Evolutionary conservation across 139 green algal species (phyloP), one percentile per base, ranked within the genome.

Genomic region (Bryopsis sp.): DNA sequence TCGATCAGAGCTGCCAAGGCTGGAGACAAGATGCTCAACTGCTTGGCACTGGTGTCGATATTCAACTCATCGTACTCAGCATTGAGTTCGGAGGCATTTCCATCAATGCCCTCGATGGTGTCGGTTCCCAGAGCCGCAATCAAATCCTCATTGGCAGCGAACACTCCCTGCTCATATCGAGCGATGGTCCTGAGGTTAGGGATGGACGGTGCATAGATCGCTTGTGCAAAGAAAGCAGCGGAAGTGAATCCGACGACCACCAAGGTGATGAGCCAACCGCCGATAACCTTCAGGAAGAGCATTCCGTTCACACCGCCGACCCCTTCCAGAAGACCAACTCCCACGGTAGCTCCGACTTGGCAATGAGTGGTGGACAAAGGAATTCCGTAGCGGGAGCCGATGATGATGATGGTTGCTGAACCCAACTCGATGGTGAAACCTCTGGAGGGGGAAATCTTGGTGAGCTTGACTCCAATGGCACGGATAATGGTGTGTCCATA

Each of bases 321-420:
- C 39, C 74, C 72, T 62, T 90, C 84, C 8, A 79, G 63, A 3
- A 89, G 33, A 4, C 80, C 86, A 1, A 93, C 71, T 48, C 69
- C 76, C 2, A 80, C 48, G 2, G 80, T 80, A 8, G 78, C 76
- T 7, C 86, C 82, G 24, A 75, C 79, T 26, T 89, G 75, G 62
- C 66, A 77, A 62, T 92, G 86, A 2, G 86, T 91, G 60, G 84
- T 90, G 28, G 79, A 88, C 47, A 90, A 62, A 7, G 87, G 87
- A 47, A 92, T 76, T 26, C 84, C 75, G 31, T 74, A 79, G 36
- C 72, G 70, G 2, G 85, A 88, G 15, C 74, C 80, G 8, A 87
- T 47, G 2, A 79, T 76, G 39, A 87, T 78, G 0, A 88, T 61
- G 1, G 82, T 68, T 2, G 84, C 81, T 2, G 83, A 67, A 77